These are phyloP conservation scores for Salix brachista DNA, from an alignment of 345 rosid species.

Conservation along the genomic window DNA sequence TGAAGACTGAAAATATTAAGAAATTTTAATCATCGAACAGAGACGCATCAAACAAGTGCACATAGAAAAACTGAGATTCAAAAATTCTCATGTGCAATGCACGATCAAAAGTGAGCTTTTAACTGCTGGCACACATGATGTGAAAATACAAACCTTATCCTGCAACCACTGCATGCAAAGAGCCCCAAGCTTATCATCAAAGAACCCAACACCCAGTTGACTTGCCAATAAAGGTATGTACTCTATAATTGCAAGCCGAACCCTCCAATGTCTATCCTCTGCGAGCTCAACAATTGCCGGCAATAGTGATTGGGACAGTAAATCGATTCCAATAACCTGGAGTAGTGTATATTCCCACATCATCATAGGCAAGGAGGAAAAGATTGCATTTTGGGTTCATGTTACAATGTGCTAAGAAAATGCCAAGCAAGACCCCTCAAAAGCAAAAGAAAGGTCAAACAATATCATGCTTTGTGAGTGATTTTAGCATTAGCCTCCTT, in stretches of 20 bases:
- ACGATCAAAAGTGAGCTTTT: neutral
- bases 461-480: neutral
- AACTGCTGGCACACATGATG: neutral
- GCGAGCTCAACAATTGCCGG: constrained; percentile 99
- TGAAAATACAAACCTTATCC: constrained; percentile 61
- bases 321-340: constrained; percentile 97
- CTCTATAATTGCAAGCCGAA: constrained; percentile 91
- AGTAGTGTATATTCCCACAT: neutral
- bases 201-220: constrained; percentile 91
- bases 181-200: constrained; percentile 85
- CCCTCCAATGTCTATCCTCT: constrained; percentile 98
- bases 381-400: neutral
- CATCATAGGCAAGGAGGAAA: neutral
- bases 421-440: neutral
- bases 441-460: neutral
- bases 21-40: neutral
- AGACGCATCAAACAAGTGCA: neutral
- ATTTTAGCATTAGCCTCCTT: neutral
- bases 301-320: constrained; percentile 80
- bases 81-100: neutral
- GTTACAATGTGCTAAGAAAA: neutral
- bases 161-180: constrained; percentile 99
- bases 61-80: neutral
- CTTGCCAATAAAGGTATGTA: constrained; percentile 93
- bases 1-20: neutral